Percentiles rank a stretch among this genome's conserved stretches.
These are phyloP conservation scores for Pseudogymnoascus verrucosus DNA, from an alignment of 2,329 filamentous ascomycete species.

Conservation along the genomic window DNA sequence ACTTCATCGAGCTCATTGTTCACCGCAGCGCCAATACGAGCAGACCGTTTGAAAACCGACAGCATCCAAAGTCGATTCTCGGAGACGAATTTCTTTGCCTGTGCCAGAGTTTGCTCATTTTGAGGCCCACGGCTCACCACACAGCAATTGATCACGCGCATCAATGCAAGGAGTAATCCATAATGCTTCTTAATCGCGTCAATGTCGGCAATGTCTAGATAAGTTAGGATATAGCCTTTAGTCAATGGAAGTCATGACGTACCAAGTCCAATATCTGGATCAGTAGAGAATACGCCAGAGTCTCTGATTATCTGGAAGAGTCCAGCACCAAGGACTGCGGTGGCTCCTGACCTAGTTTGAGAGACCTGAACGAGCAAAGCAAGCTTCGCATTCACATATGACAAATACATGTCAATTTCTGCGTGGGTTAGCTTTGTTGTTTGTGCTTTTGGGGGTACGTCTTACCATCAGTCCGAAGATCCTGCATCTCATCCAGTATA, in stretches of 20 bases:
- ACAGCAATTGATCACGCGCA: slow-evolving; percentile 74
- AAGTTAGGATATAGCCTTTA: slow-evolving; percentile 11
- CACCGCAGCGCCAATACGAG: slow-evolving; percentile 57
- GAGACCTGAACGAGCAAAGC: slow-evolving; percentile 76
- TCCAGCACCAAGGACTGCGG: slow-evolving; percentile 79
- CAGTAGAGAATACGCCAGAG: slow-evolving; percentile 78
- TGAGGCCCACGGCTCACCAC: slow-evolving; percentile 75
- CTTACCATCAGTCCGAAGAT: slow-evolving; percentile 49
- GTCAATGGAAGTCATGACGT: slow-evolving; percentile 19
- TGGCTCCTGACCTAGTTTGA: slow-evolving; percentile 76
- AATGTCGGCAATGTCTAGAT: slow-evolving; percentile 24
- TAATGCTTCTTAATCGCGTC: slow-evolving; percentile 42
- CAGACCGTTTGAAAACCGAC: slow-evolving; percentile 82
- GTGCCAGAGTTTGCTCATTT: slow-evolving; percentile 63
- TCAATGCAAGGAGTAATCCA: slow-evolving; percentile 67
- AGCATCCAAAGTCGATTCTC: slow-evolving; percentile 80
- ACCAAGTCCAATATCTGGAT: slow-evolving; percentile 83
- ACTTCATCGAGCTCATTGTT: slow-evolving; percentile 47
- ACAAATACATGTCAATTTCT: slow-evolving; percentile 32
- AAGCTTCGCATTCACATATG: slow-evolving; percentile 61
- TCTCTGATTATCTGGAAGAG: slow-evolving; percentile 74
- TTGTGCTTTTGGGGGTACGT: neutral
- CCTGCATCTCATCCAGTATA: slow-evolving; percentile 64
- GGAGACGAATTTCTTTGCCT: slow-evolving; percentile 70
- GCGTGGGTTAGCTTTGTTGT: neutral